Percentiles rank a stretch among this genome's conserved stretches.
These are phyloP conservation scores for Ustilago vetiveriae DNA, from an alignment of 1,284 basidiomycete genomes.

Conservation along the genomic window DNA sequence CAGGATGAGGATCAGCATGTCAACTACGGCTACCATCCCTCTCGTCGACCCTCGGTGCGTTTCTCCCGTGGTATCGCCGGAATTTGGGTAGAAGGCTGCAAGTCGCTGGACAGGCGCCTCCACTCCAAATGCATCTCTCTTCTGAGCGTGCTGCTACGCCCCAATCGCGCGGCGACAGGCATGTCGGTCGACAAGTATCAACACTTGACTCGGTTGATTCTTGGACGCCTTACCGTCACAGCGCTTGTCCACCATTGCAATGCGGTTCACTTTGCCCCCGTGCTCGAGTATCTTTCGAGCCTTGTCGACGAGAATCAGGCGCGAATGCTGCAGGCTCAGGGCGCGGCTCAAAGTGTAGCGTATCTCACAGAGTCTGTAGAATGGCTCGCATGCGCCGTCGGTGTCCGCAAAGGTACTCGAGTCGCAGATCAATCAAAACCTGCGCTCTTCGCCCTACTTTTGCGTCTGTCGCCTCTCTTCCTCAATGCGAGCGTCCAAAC, in stretches of 20 bases:
- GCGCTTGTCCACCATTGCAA: slow-evolving; percentile 60
- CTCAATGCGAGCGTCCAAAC: slow-evolving; percentile 17
- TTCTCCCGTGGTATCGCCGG: slow-evolving; percentile 61
- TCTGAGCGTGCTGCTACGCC: slow-evolving; percentile 37
- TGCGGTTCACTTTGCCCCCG: slow-evolving; percentile 42
- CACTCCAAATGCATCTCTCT: slow-evolving; percentile 48
- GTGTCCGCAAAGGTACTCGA: slow-evolving; percentile 61
- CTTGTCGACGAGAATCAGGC: slow-evolving; percentile 33
- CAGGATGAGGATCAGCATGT: slow-evolving; percentile 33
- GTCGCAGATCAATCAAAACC: slow-evolving; percentile 50
- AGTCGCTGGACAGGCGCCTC: slow-evolving; percentile 58
- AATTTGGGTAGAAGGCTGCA: slow-evolving; percentile 61
- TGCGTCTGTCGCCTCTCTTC: slow-evolving; percentile 39
- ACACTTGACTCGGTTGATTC: slow-evolving; percentile 35
- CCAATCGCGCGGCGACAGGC: slow-evolving; percentile 10
- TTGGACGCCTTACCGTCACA: slow-evolving; percentile 54
- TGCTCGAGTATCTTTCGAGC: slow-evolving; percentile 47
- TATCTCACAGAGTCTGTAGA: slow-evolving; percentile 41
- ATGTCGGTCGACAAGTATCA: slow-evolving; percentile 21
- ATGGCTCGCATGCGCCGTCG: slow-evolving; percentile 56
- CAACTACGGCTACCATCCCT: slow-evolving; percentile 23
- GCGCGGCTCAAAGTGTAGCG: slow-evolving; percentile 9
- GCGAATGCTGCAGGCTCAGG: background rate
- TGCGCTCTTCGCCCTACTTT: slow-evolving; percentile 48
- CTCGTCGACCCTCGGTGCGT: slow-evolving; percentile 25